phyloP scores from a whole-genome alignment of 768 basidiomycete species.

The Agaricus sinodeliciosus region DNA sequence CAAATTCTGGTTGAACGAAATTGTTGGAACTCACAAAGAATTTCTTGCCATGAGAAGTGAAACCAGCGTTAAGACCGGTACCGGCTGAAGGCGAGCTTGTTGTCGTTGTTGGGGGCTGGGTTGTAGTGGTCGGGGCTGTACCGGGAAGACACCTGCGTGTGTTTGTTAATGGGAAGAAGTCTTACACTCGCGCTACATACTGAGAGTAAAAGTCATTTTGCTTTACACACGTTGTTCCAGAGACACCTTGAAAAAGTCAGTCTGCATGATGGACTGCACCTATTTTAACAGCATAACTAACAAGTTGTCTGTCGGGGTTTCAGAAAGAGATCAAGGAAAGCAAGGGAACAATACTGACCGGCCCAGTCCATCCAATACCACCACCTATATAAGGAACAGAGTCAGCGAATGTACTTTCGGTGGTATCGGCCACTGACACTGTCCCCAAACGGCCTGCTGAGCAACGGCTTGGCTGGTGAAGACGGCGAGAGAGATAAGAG shows the following conservation, averaged over 20 bases:
- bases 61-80: constrained; percentile 17
- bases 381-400: constrained; percentile 15
- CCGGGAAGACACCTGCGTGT: constrained; percentile 16
- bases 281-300: constrained; percentile 8
- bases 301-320: constrained; percentile 16
- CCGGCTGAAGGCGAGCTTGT: constrained; percentile 6
- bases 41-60: constrained; percentile 23
- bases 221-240: constrained; percentile 24
- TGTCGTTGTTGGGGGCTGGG: background rate
- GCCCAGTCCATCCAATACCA: constrained; percentile 26
- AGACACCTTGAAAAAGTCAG: constrained; percentile 18
- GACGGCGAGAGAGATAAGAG: constrained; percentile 19
- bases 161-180: background rate
- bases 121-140: background rate
- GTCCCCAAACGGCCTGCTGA: constrained; percentile 28
- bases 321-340: background rate
- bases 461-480: constrained; percentile 11
- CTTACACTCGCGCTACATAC: constrained; percentile 8
- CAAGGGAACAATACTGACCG: constrained; percentile 15
- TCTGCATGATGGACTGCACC: too few species aligned
- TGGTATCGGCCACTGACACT: constrained; percentile 21
- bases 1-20: background rate
- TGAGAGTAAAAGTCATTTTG: constrained; percentile 23
- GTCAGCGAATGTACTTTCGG: background rate
- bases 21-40: constrained; percentile 18